Percentiles rank a stretch among this genome's conserved stretches.
Evolutionary conservation across 257 asterid genomes (phyloP).

Genomic region (Solanum megistacrolobum): DNA sequence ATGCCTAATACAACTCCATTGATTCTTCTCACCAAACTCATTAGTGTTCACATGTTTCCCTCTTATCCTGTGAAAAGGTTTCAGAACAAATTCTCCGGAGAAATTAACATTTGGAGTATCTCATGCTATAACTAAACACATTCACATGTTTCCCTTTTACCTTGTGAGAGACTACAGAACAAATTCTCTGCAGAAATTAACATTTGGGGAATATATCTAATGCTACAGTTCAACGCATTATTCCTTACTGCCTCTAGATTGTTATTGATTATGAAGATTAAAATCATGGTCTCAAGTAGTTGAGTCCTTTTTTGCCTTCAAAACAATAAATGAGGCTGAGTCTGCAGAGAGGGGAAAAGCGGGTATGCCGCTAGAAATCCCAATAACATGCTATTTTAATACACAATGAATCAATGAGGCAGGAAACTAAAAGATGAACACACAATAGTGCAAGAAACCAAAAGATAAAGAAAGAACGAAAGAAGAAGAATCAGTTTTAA

Average conservation of each 20-base stretch:
- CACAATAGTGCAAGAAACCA: neutral
- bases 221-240: neutral
- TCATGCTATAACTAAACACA: neutral
- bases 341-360: neutral
- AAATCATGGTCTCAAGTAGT: neutral
- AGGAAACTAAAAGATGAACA: neutral
- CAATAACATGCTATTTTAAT: neutral
- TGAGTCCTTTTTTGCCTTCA: neutral
- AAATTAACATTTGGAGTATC: neutral
- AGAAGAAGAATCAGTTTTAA: neutral
- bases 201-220: neutral
- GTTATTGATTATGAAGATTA: neutral
- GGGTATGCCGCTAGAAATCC: neutral
- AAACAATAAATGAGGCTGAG: neutral
- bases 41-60: neutral
- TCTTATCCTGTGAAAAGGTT: neutral
- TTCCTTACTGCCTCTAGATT: neutral
- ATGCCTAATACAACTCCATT: neutral
- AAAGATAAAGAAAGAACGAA: neutral
- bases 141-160: neutral
- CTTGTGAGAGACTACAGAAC: neutral
- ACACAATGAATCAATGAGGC: neutral
- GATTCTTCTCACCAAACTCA: neutral
- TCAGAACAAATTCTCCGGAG: neutral
- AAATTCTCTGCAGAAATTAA: neutral